Base-by-base conservation (phyloP, 177 flowering plant species). In the Telopea speciosissima region DNA sequence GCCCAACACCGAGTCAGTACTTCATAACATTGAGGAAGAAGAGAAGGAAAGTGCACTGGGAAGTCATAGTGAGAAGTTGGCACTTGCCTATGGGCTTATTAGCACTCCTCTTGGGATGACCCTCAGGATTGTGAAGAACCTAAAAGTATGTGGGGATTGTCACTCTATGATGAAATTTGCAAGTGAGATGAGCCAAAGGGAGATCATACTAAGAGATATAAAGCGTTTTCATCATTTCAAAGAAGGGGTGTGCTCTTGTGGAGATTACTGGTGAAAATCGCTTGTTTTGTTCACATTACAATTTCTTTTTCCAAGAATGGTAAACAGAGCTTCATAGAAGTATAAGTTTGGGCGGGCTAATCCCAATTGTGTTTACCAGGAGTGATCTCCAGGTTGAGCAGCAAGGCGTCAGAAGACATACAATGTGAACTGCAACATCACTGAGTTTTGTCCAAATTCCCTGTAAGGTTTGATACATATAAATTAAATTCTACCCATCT, bases 51-150 rank as follows among this genome's bases (percentile, higher is more conserved):
- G 80, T 44, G 71, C 84, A 59, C 61, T 83, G 71, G 85, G 83
- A 68, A 75, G 72, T 71, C 89, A 86, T 62, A 85, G 86, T 72
- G 89, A 84, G 82, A 86, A 83, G 77, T 73, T 85, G 77, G 88
- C 89, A 13, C 83, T 85, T 73, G 80, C 86, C 4, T 84, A 80
- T 71, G 90, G 83, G 56, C 78, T 86, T 17, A 72, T 86, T 25
- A 73, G 74, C 68, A 84, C 86, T 40, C 24, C 78, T 66, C 82
- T 71, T 0, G 79, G 81, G 13, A 69, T 54, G 9, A 68, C 81
- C 23, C 70, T 83, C 63, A 78, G 87, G 72, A 88, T 88, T 70
- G 84, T 86, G 68, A 88, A 88, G 79, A 88, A 83, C 78, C 73
- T 86, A 3, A 75, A 84, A 68, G 73, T 85, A 0, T 85, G 91